A percentile compares a stretch with the other conserved stretches of the same genome.
Conservation (phyloP, 2,329 filamentous ascomycete genomes). For the Aspergillus caelatus region DNA sequence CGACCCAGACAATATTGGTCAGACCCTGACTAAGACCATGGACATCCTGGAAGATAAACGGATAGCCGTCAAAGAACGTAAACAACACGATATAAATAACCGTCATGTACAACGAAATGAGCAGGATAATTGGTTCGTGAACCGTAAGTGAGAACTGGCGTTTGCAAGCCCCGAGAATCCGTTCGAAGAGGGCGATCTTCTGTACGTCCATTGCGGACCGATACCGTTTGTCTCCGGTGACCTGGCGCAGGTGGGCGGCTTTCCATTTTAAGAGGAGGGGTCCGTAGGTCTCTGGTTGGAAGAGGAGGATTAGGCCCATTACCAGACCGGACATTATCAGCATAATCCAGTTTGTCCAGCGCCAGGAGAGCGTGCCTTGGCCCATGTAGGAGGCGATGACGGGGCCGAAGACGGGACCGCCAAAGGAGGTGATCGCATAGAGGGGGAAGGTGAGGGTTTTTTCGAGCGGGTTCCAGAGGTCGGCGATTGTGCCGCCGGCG, state of each 20-base stretch:
- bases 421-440: conserved; percentile 50
- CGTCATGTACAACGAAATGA: conserved; percentile 31
- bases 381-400: conserved; percentile 21
- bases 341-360: conserved; percentile 52
- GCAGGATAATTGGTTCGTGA: conserved; percentile 6
- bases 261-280: conserved; percentile 49
- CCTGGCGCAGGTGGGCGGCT: conserved; percentile 40
- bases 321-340: conserved; percentile 40
- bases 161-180: conserved; percentile 7
- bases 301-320: conserved; percentile 42
- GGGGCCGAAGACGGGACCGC: conserved; percentile 29
- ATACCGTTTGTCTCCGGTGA: conserved; percentile 50
- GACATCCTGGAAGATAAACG: conserved; percentile 54
- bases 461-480: conserved; percentile 51
- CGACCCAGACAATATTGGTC: conserved; percentile 54
- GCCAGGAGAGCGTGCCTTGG: conserved; percentile 19
- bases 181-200: neutral
- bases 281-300: conserved; percentile 54
- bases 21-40: conserved; percentile 52
- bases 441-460: conserved; percentile 53
- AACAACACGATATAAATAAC: conserved; percentile 37
- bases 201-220: conserved; percentile 41
- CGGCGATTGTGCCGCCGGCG: conserved; percentile 48
- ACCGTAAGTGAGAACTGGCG: conserved; percentile 31
- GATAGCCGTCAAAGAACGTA: conserved; percentile 48